phyloP scores from a whole-genome alignment of 2,329 filamentous ascomycete species.

The Ascocoryne sarcoides region DNA sequence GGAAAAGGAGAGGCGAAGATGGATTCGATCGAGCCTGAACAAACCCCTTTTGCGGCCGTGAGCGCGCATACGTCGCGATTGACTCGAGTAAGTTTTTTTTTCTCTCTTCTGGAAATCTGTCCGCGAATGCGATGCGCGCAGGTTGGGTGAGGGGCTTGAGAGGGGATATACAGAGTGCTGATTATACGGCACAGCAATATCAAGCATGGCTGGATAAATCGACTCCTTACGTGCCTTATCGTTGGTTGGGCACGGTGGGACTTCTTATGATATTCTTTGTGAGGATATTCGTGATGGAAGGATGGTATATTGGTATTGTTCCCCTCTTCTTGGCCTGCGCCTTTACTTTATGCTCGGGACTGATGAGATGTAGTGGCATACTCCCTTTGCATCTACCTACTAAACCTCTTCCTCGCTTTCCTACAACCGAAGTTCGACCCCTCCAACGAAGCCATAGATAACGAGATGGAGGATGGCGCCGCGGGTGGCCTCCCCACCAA shows the following conservation, averaged over 20 bases:
- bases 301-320: conserved; percentile 89
- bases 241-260: conserved; percentile 78
- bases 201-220: conserved; percentile 91
- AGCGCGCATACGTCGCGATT: conserved; percentile 73
- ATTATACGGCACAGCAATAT: conserved; percentile 60
- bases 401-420: conserved; percentile 98
- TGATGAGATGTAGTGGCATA: conserved; percentile 67
- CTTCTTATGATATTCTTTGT: conserved; percentile 75
- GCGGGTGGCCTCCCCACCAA: conserved; percentile 80
- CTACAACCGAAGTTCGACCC: conserved; percentile 98
- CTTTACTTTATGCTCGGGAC: background rate
- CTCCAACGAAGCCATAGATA: conserved; percentile 81
- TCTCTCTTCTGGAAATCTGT: too few species aligned
- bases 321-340: background rate
- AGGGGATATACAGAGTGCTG: conserved; percentile 11
- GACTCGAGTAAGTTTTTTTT: conserved; percentile 50
- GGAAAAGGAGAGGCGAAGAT: conserved; percentile 37
- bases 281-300: conserved; percentile 84
- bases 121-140: background rate
- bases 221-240: conserved; percentile 79
- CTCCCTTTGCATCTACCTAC: conserved; percentile 94
- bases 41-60: conserved; percentile 87
- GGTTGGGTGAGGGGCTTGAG: background rate
- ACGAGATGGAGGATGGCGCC: conserved; percentile 90
- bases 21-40: conserved; percentile 80